Evolutionary conservation across 1,284 basidiomycete genomes (phyloP).

Genomic region (Porodaedalea pini): DNA sequence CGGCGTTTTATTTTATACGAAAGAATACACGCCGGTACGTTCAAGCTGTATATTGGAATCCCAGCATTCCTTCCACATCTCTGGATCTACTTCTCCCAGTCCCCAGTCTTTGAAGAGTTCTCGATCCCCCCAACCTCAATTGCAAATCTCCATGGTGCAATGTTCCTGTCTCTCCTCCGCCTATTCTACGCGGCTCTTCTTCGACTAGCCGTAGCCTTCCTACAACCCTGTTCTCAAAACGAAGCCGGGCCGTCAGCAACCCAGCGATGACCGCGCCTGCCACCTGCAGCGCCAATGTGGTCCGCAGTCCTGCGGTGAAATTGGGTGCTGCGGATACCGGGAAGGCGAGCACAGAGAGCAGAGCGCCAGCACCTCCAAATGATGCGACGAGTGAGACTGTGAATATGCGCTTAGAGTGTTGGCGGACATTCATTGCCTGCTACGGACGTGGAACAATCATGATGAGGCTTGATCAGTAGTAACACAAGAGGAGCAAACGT

Average conservation of each 20-base stretch:
- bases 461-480: conserved; percentile 25
- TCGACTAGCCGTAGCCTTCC: background rate
- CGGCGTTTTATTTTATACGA: too few species aligned
- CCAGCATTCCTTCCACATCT: too few species aligned
- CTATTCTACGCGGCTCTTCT: background rate
- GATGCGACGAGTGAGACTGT: conserved; percentile 35
- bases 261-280: background rate
- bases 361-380: conserved; percentile 39
- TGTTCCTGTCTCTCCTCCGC: background rate
- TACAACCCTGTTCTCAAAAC: background rate
- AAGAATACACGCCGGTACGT: too few species aligned
- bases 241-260: background rate
- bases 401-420: conserved; percentile 35
- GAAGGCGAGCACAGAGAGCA: conserved; percentile 27
- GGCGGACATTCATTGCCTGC: conserved; percentile 37
- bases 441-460: conserved; percentile 28
- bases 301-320: conserved; percentile 2
- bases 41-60: too few species aligned
- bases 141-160: background rate
- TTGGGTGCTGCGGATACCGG: background rate
- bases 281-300: conserved; percentile 3
- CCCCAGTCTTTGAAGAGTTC: too few species aligned
- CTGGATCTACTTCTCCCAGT: too few species aligned
- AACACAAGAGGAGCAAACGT: background rate
- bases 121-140: too few species aligned